Conservation (phyloP, 768 basidiomycete species). For the Cyathus striatus region DNA sequence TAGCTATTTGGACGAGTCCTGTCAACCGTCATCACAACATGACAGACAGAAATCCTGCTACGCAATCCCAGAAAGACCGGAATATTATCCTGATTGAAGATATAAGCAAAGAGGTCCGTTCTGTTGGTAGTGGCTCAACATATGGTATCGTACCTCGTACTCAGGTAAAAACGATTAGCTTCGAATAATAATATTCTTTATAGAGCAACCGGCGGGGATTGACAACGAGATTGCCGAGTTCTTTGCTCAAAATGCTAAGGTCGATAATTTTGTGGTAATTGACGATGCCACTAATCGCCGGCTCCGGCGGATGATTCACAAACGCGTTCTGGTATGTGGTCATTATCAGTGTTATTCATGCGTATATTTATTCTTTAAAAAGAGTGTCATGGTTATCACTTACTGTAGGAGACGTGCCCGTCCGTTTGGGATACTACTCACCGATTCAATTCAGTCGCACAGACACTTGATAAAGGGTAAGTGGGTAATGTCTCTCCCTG, state of each 20-base stretch:
- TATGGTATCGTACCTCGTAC: slow-evolving; percentile 3
- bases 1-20: no score
- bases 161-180: slow-evolving; percentile 1
- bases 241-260: slow-evolving; percentile 23
- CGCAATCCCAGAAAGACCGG: no score
- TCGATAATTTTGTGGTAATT: slow-evolving; percentile 23
- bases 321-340: slow-evolving; percentile 32
- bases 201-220: slow-evolving; percentile 22
- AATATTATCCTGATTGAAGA: no score
- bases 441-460: slow-evolving; percentile 30
- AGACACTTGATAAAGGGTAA: slow-evolving; percentile 43
- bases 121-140: slow-evolving; percentile 24
- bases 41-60: no score
- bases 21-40: no score
- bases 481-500: background rate
- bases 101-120: slow-evolving; percentile 24
- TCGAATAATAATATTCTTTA: background rate
- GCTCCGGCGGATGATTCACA: slow-evolving; percentile 41
- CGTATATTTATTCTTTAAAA: background rate
- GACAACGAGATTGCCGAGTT: slow-evolving; percentile 43
- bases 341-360: background rate
- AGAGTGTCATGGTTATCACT: slow-evolving; percentile 40
- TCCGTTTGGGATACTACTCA: no score
- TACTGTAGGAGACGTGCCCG: slow-evolving; percentile 29
- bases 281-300: slow-evolving; percentile 37